Evolutionary conservation across 305 asterid genomes (phyloP), one percentile per base, ranked within the genome.

Genomic region (Solanum hybrid): DNA sequence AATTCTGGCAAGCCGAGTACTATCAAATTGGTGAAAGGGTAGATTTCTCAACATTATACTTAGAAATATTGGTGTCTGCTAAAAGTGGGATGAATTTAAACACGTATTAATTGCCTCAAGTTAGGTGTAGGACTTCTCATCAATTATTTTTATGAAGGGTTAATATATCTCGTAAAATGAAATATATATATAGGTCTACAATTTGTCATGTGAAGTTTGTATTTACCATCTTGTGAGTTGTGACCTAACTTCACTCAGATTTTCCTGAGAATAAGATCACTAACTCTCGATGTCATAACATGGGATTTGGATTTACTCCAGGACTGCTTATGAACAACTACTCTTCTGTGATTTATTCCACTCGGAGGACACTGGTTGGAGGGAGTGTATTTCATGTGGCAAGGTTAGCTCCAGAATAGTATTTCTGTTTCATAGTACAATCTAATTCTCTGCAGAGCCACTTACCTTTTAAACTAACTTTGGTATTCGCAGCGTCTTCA

Each of bases 341-440:
- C 91, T 92, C 91, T 97, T 97, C 93, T 97, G 99, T 81, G 98
- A 97, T 86, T 92, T 91, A 91, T 97, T 97, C 94, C 99, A 97
- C 92, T 92, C 94, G 16, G 93, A 95, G 90, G 98, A 96, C 82
- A 93, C 97, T 28, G 98, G 99, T 89, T 97, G 99, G 99, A 95
- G 99, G 93, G 96, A 95, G 89, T 97, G 98, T 92, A 84, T 90
- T 88, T 94, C 95, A 11, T 97, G 99, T 91, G 98, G 96, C 91
- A 97, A 96, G 98, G 99, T 97, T 90, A 90, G 93, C 79, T 40
- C 29, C 67, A 34, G 80, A 82, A 78, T 89, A 39, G 28, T 77
- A 51, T 76, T 87, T 89, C 69, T 37, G 35, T 20, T 75, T 87
- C 86, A 26, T 83, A 22, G 20, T 73, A 34, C 33, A 42, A 42